Evolutionary conservation across 106 monocot species (phyloP), one percentile per base, ranked within the genome.

Genomic region (Dendrobium officinale): DNA sequence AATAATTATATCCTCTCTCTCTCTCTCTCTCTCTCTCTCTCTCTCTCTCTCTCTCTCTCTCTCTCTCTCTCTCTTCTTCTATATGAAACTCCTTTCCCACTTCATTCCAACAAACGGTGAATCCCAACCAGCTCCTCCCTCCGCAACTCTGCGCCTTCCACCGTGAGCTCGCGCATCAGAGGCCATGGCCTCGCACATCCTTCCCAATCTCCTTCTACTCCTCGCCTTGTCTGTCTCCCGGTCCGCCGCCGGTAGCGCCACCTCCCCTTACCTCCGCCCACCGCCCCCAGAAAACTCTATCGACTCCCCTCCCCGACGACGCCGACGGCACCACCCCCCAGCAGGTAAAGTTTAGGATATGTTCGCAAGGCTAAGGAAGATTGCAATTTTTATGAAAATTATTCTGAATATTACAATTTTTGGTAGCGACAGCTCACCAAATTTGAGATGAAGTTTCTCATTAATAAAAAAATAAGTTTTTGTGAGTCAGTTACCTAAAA

Each of bases 291-390:
- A 64, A 78, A 78, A 83, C 80, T 15, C 77, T 92, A 49, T 79
- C 73, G 41, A 76, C 88, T 5, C 77, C 83, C 67, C 78, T 83
- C 40, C 79, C 55, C 43, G 83, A 82, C n/a, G 90, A 81, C 73
- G 88, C 86, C 33, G 84, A 90, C 55, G 82, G 70, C 68, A 43
- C 68, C 81, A 86, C 94, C 47, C 94, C 94, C 5, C 85, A 94
- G 40, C 94, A 94, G 91, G 94, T 94, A 51, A 45, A 51, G 15
- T 13, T 37, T 37, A 37, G 3, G 37, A 37, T 37, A 37, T 37
- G 37, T 37, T 37, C 37, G 37, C 3, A 37, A 37, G 37, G 37
- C 37, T 3, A 37, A 37, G 37, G 37, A 37, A 37, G 37, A 37
- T 37, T 37, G 37, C 37, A 37, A 37, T 37, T 37, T 37, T 37